A percentile compares a stretch with the other conserved stretches of the same genome.
These are phyloP conservation scores for Climacium dendroides DNA, from an alignment of 225 moss, liverwort and hornwort genomes.

Conservation along the genomic window DNA sequence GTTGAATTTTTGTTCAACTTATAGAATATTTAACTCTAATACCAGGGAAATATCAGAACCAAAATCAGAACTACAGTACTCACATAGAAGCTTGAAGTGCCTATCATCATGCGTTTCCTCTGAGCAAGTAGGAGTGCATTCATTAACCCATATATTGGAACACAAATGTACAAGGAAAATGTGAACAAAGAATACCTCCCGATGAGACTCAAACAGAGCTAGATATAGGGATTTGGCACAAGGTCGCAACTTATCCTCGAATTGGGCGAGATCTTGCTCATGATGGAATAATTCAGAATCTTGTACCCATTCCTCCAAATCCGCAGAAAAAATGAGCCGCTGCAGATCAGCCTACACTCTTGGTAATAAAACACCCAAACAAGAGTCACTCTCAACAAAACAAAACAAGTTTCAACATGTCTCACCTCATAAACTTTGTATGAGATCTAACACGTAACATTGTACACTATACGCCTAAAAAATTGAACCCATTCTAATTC, in stretches of 20 bases:
- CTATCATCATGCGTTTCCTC: background rate
- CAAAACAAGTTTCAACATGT: too few species aligned
- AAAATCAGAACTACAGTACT: background rate
- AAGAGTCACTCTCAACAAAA: background rate
- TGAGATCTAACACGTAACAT: background rate
- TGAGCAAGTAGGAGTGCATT: background rate
- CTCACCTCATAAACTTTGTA: background rate
- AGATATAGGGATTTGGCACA: slow-evolving; percentile 95
- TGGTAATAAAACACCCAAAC: background rate
- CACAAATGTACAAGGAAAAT: background rate
- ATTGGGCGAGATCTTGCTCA: slow-evolving; percentile 95
- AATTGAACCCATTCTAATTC: background rate
- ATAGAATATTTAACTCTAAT: background rate
- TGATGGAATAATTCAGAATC: slow-evolving; percentile 95
- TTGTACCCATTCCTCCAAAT: slow-evolving; percentile 95
- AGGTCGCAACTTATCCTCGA: slow-evolving; percentile 91
- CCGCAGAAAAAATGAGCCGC: slow-evolving; percentile 36
- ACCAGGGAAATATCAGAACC: background rate
- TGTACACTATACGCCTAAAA: background rate
- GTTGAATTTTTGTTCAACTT: background rate
- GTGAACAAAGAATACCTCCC: slow-evolving; percentile 53
- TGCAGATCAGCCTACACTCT: slow-evolving; percentile 3
- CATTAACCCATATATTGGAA: background rate
- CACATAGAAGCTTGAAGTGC: background rate
- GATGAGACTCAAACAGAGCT: slow-evolving; percentile 89